Evolutionary conservation across 768 basidiomycete genomes (phyloP), one percentile per base, ranked within the genome.

Genomic region (Boletus reticuloceps): DNA sequence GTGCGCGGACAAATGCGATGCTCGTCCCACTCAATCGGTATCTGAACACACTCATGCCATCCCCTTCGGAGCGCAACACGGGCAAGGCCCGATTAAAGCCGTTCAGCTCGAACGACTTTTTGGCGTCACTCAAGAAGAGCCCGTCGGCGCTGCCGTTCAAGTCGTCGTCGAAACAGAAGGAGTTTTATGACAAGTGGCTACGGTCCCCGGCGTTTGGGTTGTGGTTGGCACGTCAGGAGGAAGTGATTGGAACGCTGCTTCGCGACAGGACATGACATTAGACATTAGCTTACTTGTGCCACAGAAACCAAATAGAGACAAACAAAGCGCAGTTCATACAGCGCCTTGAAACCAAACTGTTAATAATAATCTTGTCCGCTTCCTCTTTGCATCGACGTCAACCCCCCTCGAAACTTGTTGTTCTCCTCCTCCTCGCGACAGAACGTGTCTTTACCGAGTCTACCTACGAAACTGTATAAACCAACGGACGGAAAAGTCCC

Each of bases 11-110:
- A 1, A 89, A 88, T 19, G 87, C 87, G 51, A 78, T 98, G 57
- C 82, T 98, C 20, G 86, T 91, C 3, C 96, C 96, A 0, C 79
- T 98, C 6, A 87, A 95, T 62, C 83, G 95, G 60, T 98, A 98
- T 75, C 84, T 98, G 40, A 88, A 90, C 56, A 87, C 88, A 1
- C 80, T 95, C 46, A 91, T 94, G 69, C 91, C 91, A 54, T 79
- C 84, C 19, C 86, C 84, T 7, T 71, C 76, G 9, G 84, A 79
- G 32, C 63, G 74, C 16, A 61, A 67, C 45, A 53, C 58, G 3
- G 60, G 62, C 13, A 54, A 67, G 37, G 44, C 62, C 8, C 72
- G 84, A 12, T 75, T 91, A 43, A 89, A 84, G 60, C 79, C 89
- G 3, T 94, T 94, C 69, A 88, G 81, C 64, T 72, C 80, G 38